Evolutionary conservation across 257 asterid species (phyloP).

Genomic region (Osmanthus fragrans): DNA sequence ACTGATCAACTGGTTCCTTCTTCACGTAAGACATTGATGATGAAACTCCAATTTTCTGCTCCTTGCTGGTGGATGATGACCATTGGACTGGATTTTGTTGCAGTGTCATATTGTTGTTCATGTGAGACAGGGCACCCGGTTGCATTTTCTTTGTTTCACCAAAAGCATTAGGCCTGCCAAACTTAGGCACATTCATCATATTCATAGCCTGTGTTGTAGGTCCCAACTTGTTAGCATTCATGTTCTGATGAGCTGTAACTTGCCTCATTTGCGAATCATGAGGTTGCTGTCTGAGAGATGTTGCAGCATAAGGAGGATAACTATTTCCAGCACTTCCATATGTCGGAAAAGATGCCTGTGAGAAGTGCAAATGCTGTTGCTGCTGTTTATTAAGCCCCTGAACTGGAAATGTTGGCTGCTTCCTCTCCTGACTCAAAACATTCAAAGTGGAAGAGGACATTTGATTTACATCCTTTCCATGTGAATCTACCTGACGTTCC

Average conservation of each 20-base stretch:
- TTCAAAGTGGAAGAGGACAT: slow-evolving; percentile 41
- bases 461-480: slow-evolving; percentile 49
- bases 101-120: slow-evolving; percentile 40
- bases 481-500: slow-evolving; percentile 59
- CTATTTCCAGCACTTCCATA: slow-evolving; percentile 56
- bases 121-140: slow-evolving; percentile 37
- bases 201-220: slow-evolving; percentile 48
- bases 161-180: slow-evolving; percentile 58
- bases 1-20: slow-evolving; percentile 73
- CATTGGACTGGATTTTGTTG: slow-evolving; percentile 49
- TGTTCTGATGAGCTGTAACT: slow-evolving; percentile 57
- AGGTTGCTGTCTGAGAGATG: slow-evolving; percentile 55
- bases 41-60: slow-evolving; percentile 43
- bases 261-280: slow-evolving; percentile 74
- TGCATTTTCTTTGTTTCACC: slow-evolving; percentile 56
- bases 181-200: slow-evolving; percentile 49
- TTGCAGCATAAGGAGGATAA: slow-evolving; percentile 56
- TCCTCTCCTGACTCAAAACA: slow-evolving; percentile 64
- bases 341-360: slow-evolving; percentile 59
- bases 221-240: slow-evolving; percentile 48
- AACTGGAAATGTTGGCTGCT: slow-evolving; percentile 53
- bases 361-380: slow-evolving; percentile 55
- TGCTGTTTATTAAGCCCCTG: slow-evolving; percentile 78
- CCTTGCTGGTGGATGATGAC: slow-evolving; percentile 42
- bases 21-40: slow-evolving; percentile 59